Evolutionary conservation across 345 rosid species (phyloP), one percentile per base, ranked within the genome.

Genomic region (Clausena lansium): DNA sequence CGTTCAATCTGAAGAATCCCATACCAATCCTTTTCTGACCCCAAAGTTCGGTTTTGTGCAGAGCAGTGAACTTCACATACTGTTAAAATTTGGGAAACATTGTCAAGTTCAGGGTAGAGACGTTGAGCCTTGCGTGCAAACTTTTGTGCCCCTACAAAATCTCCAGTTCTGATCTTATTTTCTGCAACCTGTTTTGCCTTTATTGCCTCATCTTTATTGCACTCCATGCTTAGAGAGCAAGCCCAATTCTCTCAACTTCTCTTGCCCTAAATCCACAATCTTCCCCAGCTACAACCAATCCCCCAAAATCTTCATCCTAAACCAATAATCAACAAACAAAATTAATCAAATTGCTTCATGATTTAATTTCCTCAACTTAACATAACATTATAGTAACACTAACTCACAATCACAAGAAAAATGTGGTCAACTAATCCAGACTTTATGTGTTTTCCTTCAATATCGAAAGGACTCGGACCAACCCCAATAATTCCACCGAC

Each of bases 191-290:
- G 71, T 80, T 81, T 91, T 20, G 92, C 94, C 80, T 93, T 89
- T 28, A 73, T 24, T 69, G 99, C 99, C 87, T 95, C 99, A 70
- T 93, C 98, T 85, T 90, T 95, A 84, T 91, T 91, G 82, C 93
- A 91, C 50, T 95, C 99, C 99, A 95, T 92, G 59, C 10, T 25
- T 27, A 66, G 27, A 36, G 22, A 36, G 22, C 73, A 58, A 66
- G 20, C 25, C 38, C 2, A 25, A 55, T 7, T 50, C 52, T 24
- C 73, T 36, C 13, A 74, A 81, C 50, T 20, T 33, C 13, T 70
- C 76, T 64, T 63, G n/a, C 19, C 33, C 64, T 47, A 32, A 63
- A 64, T 47, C 33, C 62, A 14, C 15, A 19, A 59, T 28, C 24
- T 11, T 58, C 60, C 39, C 33, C 20, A 36, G 22, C n/a, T n/a